Evolutionary conservation across 345 rosid species (phyloP), one percentile per base, ranked within the genome.

Genomic region (Acer negundo): DNA sequence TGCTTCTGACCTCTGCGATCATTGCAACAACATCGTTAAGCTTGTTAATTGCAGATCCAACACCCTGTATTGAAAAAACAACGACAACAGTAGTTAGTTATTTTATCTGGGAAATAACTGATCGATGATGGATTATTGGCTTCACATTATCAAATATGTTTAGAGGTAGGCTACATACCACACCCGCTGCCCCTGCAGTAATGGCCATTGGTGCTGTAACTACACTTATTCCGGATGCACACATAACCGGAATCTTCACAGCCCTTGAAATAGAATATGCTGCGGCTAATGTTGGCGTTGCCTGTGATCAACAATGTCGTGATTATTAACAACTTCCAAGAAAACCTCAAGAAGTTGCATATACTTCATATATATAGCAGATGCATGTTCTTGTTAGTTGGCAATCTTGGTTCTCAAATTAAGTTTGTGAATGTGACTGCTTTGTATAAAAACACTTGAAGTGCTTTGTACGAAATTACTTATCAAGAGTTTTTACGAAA

Each of bases 141-240:
- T 19, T 38, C 24, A 1, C 15, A 31, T 31, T 28, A 70, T 11
- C 20, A 62, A 67, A 64, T 24, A 67, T 12, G 20, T 62, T 20
- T 4, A 61, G 17, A 2, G 19, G 56, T 26, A 26, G 28, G 6
- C 40, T 64, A 63, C 89, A 20, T 83, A 90, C 93, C 91, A 90
- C 93, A 40, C 91, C 91, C 1, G 90, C 82, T 17, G 91, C 93
- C 44, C 91, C 91, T 0, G 90, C 90, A 16, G 90, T 74, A 68
- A 90, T 86, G 31, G 93, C 93, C 93, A 90, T 78, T n/a, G 93
- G 93, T 19, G 91, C 90, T 0, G 93, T 90, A 46, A 88, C 93
- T 4, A 88, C 83, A 77, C 89, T 86, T 10, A 90, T 86, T 66
- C 93, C 91, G 6, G 93, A 90, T 16, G 93, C 82, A 65, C 93